These are phyloP conservation scores for Diaporthe destruens DNA, from an alignment of 2,329 filamentous ascomycete species.

Conservation along the genomic window DNA sequence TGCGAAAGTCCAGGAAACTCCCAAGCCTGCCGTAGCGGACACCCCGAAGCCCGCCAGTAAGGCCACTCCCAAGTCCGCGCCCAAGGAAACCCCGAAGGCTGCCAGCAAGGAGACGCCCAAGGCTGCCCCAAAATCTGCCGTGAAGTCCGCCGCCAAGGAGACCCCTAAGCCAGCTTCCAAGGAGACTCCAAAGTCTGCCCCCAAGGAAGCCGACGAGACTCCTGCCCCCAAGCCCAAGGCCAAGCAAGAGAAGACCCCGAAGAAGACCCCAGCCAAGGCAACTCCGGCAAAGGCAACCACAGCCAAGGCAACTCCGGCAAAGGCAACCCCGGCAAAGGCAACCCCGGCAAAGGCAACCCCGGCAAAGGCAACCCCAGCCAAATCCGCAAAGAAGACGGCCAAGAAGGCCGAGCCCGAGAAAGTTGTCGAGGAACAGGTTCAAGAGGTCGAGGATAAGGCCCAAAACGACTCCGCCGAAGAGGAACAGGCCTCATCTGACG, in stretches of 20 bases:
- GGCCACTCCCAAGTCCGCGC: slow-evolving; percentile 25
- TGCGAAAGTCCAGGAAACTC: slow-evolving; percentile 33
- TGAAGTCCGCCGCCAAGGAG: slow-evolving; percentile 16
- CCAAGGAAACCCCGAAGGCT: slow-evolving; percentile 26
- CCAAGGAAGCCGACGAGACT: slow-evolving; percentile 14
- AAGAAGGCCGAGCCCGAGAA: slow-evolving; percentile 47
- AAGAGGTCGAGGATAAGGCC: slow-evolving; percentile 16
- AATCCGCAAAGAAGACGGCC: slow-evolving; percentile 32
- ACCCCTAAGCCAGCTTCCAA: slow-evolving; percentile 17
- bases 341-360: slow-evolving; percentile 9
- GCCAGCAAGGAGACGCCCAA: slow-evolving; percentile 6
- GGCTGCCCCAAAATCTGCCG: background rate
- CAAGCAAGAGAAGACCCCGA: slow-evolving; percentile 34
- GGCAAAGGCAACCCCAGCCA: background rate
- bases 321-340: background rate
- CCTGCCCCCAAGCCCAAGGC: slow-evolving; percentile 26
- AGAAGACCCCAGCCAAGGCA: slow-evolving; percentile 12
- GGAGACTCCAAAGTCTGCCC: slow-evolving; percentile 16
- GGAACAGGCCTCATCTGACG: slow-evolving; percentile 35
- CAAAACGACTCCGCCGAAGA: slow-evolving; percentile 6
- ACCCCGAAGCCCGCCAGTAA: slow-evolving; percentile 28
- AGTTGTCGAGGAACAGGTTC: slow-evolving; percentile 52
- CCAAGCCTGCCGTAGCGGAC: slow-evolving; percentile 16
- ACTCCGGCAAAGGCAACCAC: background rate
- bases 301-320: background rate